Evolutionary conservation across 371 early-diverging fungal species (phyloP).

Genomic region (Zychaea mexicana): DNA sequence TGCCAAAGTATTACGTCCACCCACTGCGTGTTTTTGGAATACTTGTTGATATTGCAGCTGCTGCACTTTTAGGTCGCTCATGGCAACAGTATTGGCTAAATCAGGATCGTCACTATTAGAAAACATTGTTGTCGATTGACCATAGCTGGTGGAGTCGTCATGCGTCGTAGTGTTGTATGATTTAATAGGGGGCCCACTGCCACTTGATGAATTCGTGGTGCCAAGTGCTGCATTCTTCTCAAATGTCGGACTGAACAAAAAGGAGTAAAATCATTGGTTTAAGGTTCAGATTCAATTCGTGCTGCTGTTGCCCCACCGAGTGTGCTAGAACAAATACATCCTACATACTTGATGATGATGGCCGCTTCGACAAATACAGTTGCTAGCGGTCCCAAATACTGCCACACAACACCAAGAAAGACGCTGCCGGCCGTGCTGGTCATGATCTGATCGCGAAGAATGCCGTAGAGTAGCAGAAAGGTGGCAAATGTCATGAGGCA

Average conservation of each 20-base stretch:
- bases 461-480: conserved; percentile 29
- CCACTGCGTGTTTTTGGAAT: conserved; percentile 14
- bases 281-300: background rate
- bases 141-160: background rate
- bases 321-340: too few relatives aligned
- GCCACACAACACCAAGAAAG: conserved; percentile 27
- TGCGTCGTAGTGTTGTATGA: background rate
- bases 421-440: conserved; percentile 19
- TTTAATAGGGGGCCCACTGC: background rate
- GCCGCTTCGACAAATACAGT: conserved; percentile 27
- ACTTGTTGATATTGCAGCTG: conserved; percentile 17
- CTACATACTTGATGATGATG: conserved; percentile 30
- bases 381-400: conserved; percentile 23
- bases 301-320: too few relatives aligned
- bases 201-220: background rate
- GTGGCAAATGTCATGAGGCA: conserved; percentile 28
- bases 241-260: conserved; percentile 13
- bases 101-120: background rate
- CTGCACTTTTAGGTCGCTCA: conserved; percentile 24
- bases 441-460: conserved; percentile 28
- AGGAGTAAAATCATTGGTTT: background rate
- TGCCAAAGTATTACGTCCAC: background rate
- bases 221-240: conserved; percentile 15
- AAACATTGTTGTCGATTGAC: background rate
- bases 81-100: background rate